phyloP scores from a whole-genome alignment of 1,139 yeast species.

The Kazachstania sp. region DNA sequence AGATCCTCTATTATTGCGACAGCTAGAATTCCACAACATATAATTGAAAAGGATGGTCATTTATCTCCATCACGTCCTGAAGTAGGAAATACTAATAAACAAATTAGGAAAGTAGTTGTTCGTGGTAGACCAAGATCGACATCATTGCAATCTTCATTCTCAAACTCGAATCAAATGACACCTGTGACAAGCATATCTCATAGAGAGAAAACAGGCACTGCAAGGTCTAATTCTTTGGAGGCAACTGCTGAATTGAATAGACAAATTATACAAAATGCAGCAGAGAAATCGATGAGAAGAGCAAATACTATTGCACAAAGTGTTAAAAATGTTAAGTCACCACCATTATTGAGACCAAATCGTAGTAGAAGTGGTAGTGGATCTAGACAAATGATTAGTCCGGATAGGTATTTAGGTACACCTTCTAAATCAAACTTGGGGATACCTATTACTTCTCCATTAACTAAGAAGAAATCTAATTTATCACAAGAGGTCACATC shows the following conservation, averaged over 20 bases:
- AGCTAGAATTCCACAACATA: not conserved
- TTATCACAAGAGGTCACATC: not conserved
- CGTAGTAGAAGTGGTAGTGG: slow-evolving; percentile 2
- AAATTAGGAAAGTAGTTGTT: not conserved
- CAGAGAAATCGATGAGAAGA: slow-evolving; percentile 10
- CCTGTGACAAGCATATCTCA: not conserved
- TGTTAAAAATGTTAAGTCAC: not conserved
- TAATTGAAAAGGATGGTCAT: not conserved
- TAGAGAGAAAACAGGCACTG: not conserved
- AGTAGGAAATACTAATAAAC: not conserved
- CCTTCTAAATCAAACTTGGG: not conserved
- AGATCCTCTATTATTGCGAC: slow-evolving; percentile 6
- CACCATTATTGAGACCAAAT: not conserved
- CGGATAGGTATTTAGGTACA: not conserved
- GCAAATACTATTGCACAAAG: not conserved
- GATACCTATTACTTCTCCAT: not conserved
- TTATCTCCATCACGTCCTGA: slow-evolving; percentile 1
- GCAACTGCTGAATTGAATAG: slow-evolving; percentile 23
- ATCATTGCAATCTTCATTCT: slow-evolving; percentile 23
- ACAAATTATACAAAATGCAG: slow-evolving; percentile 22
- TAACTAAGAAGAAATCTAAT: not conserved
- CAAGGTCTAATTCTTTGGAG: slow-evolving; percentile 28
- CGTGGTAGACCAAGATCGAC: slow-evolving; percentile 25
- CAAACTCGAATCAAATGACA: not conserved
- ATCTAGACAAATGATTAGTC: not conserved